phyloP scores from a whole-genome alignment of 306 rosid genomes.

The Adenanthera pavonina region DNA sequence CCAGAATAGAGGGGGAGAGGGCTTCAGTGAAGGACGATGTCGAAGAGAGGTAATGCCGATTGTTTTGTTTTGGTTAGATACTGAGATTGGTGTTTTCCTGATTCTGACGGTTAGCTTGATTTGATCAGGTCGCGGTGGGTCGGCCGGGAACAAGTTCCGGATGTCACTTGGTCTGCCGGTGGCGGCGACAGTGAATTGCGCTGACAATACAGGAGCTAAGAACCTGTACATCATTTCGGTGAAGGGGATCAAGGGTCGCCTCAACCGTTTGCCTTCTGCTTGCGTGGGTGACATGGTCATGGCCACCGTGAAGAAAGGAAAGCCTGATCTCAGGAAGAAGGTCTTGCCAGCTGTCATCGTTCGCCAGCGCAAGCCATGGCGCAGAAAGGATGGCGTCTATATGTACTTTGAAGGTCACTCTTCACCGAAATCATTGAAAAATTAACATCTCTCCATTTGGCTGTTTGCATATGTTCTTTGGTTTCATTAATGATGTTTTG shows the following conservation, averaged over 20 bases:
- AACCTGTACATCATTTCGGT: slow-evolving; percentile 89
- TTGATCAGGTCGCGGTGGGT: slow-evolving; percentile 75
- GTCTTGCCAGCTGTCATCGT: slow-evolving; percentile 89
- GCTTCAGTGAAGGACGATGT: slow-evolving; percentile 46
- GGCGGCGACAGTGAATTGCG: slow-evolving; percentile 96
- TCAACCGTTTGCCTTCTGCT: slow-evolving; percentile 85
- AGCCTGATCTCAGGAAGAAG: slow-evolving; percentile 92
- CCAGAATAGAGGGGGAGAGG: neutral
- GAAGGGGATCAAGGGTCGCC: slow-evolving; percentile 87
- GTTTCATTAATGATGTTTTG: neutral
- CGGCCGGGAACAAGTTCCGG: slow-evolving; percentile 88
- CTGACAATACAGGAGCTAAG: slow-evolving; percentile 93
- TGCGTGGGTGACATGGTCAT: slow-evolving; percentile 96
- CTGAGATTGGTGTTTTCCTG: neutral
- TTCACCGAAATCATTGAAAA: neutral
- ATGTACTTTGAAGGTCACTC: slow-evolving; percentile 86
- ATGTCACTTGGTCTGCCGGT: slow-evolving; percentile 96
- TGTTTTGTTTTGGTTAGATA: neutral
- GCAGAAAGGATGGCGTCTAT: slow-evolving; percentile 94
- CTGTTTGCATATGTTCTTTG: neutral
- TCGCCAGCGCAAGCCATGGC: slow-evolving; percentile 90
- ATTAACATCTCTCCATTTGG: neutral
- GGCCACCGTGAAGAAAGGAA: slow-evolving; percentile 95
- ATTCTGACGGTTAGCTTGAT: neutral
- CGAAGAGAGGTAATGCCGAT: slow-evolving; percentile 58